These are phyloP conservation scores for Nicotiana rustica DNA, from an alignment of 305 asterid species.

Conservation along the genomic window DNA sequence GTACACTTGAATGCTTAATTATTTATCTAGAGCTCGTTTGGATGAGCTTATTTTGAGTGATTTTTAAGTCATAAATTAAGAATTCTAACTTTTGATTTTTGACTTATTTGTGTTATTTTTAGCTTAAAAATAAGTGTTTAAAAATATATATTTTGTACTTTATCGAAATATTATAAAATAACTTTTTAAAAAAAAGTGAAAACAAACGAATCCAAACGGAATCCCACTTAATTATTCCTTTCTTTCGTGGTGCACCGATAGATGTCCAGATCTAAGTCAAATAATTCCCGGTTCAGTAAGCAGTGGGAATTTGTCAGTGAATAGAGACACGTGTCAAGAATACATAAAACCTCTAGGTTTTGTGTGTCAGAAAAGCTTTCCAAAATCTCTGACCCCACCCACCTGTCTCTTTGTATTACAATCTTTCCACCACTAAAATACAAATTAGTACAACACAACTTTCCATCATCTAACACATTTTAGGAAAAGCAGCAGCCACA, in stretches of 20 bases:
- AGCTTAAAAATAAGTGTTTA: no score
- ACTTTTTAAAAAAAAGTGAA: background rate
- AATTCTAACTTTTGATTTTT: no score
- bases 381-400: background rate
- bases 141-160: no score
- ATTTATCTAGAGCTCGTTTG: no score
- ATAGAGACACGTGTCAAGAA: conserved; percentile 52
- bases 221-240: no score
- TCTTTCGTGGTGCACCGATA: background rate
- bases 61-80: no score
- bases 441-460: conserved; percentile 48
- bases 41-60: no score
- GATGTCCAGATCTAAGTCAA: background rate
- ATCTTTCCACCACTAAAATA: conserved; percentile 42
- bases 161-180: no score
- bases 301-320: background rate
- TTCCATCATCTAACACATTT: conserved; percentile 41
- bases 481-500: conserved; percentile 27
- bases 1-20: no score
- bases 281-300: background rate
- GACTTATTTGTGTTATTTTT: no score
- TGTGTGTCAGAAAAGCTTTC: conserved; percentile 58
- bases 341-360: conserved; percentile 35
- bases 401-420: conserved; percentile 21
- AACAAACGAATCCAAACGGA: no score